A percentile compares a stretch with the other conserved stretches of the same genome.
These are phyloP conservation scores for Tripterygium wilfordii DNA, from an alignment of 177 flowering plant genomes.

Conservation along the genomic window DNA sequence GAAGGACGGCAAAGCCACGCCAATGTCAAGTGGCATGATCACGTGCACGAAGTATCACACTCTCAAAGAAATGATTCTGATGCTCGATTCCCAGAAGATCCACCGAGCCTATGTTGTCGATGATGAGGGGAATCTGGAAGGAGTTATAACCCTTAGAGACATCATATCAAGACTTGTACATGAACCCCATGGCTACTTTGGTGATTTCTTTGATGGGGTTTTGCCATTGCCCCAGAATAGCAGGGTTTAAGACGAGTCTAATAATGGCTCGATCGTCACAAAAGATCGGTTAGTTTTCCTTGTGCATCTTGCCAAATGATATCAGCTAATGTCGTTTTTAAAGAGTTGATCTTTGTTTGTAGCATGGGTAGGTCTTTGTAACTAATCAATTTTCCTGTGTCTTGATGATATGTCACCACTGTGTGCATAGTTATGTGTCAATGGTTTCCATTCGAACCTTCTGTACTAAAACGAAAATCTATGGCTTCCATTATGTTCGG, in stretches of 20 bases:
- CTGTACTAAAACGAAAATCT: no score
- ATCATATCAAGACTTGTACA: constrained; percentile 94
- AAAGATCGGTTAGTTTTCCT: no score
- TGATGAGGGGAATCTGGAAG: constrained; percentile 63
- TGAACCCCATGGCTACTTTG: constrained; percentile 89
- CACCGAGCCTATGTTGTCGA: constrained; percentile 79
- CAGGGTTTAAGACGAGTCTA: constrained; percentile 63
- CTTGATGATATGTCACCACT: no score
- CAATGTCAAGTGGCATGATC: constrained; percentile 50
- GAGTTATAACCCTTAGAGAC: constrained; percentile 90
- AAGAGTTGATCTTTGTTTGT: no score
- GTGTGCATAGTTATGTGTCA: no score
- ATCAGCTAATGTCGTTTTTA: not conserved
- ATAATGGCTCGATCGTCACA: no score
- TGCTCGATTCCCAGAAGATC: constrained; percentile 69
- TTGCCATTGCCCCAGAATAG: constrained; percentile 60
- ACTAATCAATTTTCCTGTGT: no score
- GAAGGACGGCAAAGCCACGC: constrained; percentile 42
- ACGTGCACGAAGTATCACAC: constrained; percentile 57
- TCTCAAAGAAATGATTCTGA: constrained; percentile 62
- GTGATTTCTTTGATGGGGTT: constrained; percentile 95
- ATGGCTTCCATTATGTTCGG: no score
- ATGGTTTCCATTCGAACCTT: no score
- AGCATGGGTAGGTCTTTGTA: not conserved
- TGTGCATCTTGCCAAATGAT: no score